A percentile compares a stretch with the other conserved stretches of the same genome.
Evolutionary conservation across 1,284 basidiomycete species (phyloP).

Genomic region (Ustilago hordei): DNA sequence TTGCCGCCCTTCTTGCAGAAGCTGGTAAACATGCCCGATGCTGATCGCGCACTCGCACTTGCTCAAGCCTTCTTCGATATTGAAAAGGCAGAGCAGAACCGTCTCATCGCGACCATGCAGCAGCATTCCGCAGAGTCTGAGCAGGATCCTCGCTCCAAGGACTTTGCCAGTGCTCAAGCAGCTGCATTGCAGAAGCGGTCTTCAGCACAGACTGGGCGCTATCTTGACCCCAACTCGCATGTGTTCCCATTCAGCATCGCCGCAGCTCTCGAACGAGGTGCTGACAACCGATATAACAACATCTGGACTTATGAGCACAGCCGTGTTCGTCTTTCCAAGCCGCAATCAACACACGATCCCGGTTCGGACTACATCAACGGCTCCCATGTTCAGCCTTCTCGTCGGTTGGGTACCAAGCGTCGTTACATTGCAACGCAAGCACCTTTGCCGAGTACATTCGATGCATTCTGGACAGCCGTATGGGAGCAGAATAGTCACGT

Average conservation of each 20-base stretch:
- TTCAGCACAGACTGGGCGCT: constrained; percentile 9
- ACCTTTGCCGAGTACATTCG: constrained; percentile 87
- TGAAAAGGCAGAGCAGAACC: constrained; percentile 87
- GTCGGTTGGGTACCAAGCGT: constrained; percentile 52
- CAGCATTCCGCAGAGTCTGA: constrained; percentile 77
- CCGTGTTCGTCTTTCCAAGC: constrained; percentile 60
- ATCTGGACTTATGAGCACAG: constrained; percentile 96
- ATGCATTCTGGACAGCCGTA: constrained; percentile 87
- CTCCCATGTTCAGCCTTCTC: constrained; percentile 60
- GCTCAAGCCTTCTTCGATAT: constrained; percentile 91
- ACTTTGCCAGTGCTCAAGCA: constrained; percentile 34
- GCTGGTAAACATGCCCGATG: constrained; percentile 73
- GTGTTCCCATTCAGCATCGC: constrained; percentile 88
- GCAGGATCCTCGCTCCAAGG: constrained; percentile 48
- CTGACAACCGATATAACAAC: constrained; percentile 86
- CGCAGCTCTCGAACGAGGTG: constrained; percentile 92
- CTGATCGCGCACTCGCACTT: constrained; percentile 81
- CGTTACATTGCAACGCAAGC: constrained; percentile 97
- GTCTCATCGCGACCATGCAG: constrained; percentile 90
- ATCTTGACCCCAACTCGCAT: constrained; percentile 26
- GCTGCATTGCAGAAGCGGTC: constrained; percentile 30
- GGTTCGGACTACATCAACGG: constrained; percentile 66
- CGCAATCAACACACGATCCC: constrained; percentile 37
- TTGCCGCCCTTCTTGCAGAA: constrained; percentile 85
- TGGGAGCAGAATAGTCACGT: constrained; percentile 74